phyloP scores from a whole-genome alignment of 2,329 filamentous ascomycete genomes.

The Malbranchea zuffiana region DNA sequence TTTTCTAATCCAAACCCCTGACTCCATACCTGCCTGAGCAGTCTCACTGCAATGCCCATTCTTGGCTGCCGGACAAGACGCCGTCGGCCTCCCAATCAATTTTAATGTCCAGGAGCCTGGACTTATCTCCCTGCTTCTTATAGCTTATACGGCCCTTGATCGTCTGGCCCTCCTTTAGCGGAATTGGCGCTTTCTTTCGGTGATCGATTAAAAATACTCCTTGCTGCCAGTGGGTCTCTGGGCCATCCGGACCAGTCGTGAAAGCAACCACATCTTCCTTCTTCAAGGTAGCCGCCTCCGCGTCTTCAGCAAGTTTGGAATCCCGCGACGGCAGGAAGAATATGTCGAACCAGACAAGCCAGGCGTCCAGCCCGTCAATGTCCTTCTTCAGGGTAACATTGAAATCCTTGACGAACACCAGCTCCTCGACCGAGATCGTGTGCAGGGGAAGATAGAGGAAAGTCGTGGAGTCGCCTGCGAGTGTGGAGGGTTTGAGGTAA shows the following conservation, averaged over 20 bases:
- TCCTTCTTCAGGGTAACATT: slow-evolving; percentile 49
- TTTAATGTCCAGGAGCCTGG: slow-evolving; percentile 55
- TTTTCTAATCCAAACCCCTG: no score
- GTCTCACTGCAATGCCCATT: slow-evolving; percentile 33
- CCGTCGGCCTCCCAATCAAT: slow-evolving; percentile 49
- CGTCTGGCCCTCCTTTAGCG: slow-evolving; percentile 44
- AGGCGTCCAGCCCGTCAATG: slow-evolving; percentile 67
- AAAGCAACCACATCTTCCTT: slow-evolving; percentile 60
- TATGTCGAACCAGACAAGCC: slow-evolving; percentile 86
- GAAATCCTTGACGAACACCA: slow-evolving; percentile 64
- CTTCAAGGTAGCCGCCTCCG: slow-evolving; percentile 50
- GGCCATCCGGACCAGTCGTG: slow-evolving; percentile 68
- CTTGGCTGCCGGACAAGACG: slow-evolving; percentile 30
- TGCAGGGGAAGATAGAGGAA: slow-evolving; percentile 72
- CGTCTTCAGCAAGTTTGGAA: slow-evolving; percentile 40
- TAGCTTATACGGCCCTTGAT: slow-evolving; percentile 61
- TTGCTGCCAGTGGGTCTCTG: slow-evolving; percentile 84
- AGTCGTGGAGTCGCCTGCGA: slow-evolving; percentile 44
- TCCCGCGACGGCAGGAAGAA: slow-evolving; percentile 63
- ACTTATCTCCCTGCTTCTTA: slow-evolving; percentile 56
- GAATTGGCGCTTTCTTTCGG: slow-evolving; percentile 36
- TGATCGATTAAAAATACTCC: slow-evolving; percentile 61
- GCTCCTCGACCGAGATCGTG: slow-evolving; percentile 57
- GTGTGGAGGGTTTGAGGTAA: slow-evolving; percentile 50
- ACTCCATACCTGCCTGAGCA: no score